A percentile compares a stretch with the other conserved stretches of the same genome.
Conservation (phyloP, 805 yeast genomes). For the Lipomyces yamadae region DNA sequence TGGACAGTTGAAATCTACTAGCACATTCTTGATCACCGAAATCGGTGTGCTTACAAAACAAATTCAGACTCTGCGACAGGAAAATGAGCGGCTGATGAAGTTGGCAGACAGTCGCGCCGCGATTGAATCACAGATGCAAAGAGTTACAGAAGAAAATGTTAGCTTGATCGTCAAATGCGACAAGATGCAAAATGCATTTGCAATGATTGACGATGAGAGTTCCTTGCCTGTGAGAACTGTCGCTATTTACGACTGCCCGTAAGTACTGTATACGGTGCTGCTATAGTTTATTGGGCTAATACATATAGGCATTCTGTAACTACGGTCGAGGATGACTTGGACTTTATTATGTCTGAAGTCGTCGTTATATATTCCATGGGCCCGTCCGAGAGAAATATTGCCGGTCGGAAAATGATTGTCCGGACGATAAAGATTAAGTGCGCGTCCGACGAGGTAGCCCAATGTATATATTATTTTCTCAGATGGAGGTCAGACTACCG, state of each 20-base stretch:
- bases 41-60: neutral
- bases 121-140: neutral
- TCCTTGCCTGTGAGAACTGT: neutral
- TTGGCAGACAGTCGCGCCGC: neutral
- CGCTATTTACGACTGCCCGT: conserved; percentile 4
- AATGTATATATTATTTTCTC: conserved; percentile 6
- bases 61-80: neutral
- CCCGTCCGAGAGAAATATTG: neutral
- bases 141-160: neutral
- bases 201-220: conserved; percentile 2
- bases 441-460: neutral
- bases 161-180: neutral
- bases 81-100: neutral
- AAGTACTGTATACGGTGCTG: neutral
- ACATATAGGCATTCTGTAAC: neutral
- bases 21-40: neutral
- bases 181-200: conserved; percentile 10
- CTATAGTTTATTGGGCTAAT: neutral
- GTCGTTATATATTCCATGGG: conserved; percentile 2
- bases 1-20: neutral
- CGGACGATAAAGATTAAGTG: conserved; percentile 6
- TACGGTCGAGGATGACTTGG: neutral
- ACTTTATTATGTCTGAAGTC: neutral
- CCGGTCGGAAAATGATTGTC: neutral
- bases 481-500: conserved; percentile 5